Base-by-base conservation (phyloP, 768 basidiomycete species). In the Lentinula detonsa region DNA sequence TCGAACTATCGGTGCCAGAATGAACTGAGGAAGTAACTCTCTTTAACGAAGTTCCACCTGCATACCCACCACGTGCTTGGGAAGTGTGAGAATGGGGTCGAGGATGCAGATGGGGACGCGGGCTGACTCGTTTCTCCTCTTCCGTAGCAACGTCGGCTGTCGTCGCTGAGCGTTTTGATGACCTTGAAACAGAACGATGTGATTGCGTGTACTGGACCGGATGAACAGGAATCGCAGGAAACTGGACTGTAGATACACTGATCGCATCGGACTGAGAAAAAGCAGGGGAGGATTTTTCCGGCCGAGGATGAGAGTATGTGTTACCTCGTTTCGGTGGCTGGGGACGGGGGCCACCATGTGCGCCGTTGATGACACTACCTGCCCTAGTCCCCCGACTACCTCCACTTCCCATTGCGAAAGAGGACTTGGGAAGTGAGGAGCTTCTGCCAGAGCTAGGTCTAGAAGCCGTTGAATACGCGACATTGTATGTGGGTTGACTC, bases 311-410 rank as follows among this genome's bases (percentile, higher is more conserved):
- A 18, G 73, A 73, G 60, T 72, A 73, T 4, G 78, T 76, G 61
- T 76, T 67, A 23, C 76, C 77, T 60, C 75, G 73, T 60, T 74
- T 71, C 11, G 77, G 70, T 60, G 71, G 72, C 31, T 67, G 66
- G 0, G 73, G 71, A 18, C 73, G 72, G 28, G 74, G 69, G 1
- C 70, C 74, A 40, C 66, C 65, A 48, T 68, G 65, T 5, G 66
- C 65, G 16, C 62, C 58, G 52, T 65, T 69, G 31, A 68, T 50
- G 37, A 71, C 66, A 31, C 57, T 49, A 34, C n/a, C 28, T 6
- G 34, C 45, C 37, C 46, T 59, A 35, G 15, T 15, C 23, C 40
- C 45, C n/a, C 15, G 18, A 48, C 40, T 10, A 35, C 46, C 46
- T n/a, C 28, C 45, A n/a, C n/a, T 59, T 11, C 33, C 42, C 40